Evolutionary conservation across 257 asterid species (phyloP).

Genomic region (Solanum sparsipilum): DNA sequence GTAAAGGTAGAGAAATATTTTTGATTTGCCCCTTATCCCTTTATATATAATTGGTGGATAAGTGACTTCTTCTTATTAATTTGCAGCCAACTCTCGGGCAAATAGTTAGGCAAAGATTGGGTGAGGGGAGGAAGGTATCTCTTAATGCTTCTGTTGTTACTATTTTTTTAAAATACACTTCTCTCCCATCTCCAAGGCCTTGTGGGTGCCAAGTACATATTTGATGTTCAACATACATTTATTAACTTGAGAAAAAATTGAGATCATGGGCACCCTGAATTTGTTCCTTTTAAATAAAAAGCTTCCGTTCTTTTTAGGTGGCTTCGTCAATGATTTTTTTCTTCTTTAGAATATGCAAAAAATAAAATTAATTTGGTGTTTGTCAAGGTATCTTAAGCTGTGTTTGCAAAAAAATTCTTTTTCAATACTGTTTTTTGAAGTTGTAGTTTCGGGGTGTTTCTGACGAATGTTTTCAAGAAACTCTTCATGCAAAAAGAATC

Average conservation of each 20-base stretch:
- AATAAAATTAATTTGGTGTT: background rate
- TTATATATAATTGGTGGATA: background rate
- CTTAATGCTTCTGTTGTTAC: background rate
- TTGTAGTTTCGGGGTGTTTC: background rate
- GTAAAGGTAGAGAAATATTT: constrained; percentile 38
- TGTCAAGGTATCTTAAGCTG: background rate
- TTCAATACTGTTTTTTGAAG: background rate
- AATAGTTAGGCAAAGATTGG: constrained; percentile 50
- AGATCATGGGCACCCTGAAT: background rate
- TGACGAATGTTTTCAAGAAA: background rate
- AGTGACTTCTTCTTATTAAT: background rate
- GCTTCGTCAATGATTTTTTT: background rate
- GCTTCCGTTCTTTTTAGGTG: background rate
- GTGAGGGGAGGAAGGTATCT: constrained; percentile 67
- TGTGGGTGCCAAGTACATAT: background rate
- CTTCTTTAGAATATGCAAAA: background rate
- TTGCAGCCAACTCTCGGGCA: constrained; percentile 60
- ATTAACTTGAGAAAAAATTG: background rate
- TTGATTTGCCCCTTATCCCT: background rate
- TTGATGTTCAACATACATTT: background rate
- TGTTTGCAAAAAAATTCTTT: background rate
- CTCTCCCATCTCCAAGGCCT: background rate
- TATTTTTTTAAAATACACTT: background rate
- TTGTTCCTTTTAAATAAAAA: background rate
- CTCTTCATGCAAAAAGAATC: background rate